These are phyloP conservation scores for Candida dendrica DNA, from an alignment of 805 yeast genomes.

Conservation along the genomic window DNA sequence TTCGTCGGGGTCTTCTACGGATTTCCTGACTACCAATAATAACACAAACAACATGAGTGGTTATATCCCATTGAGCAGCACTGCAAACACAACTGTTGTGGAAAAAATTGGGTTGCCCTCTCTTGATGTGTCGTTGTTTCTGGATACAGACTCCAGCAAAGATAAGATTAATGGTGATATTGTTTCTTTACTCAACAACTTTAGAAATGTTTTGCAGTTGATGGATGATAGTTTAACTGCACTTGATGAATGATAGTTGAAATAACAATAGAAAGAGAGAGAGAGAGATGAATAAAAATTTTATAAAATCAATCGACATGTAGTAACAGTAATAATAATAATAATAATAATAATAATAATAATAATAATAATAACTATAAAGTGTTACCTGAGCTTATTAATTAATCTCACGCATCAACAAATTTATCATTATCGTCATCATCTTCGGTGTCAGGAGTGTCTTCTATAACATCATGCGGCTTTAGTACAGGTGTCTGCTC, in stretches of 20 bases:
- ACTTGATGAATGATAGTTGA: conserved; percentile 11
- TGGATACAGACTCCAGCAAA: conserved; percentile 15
- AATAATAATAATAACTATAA: background rate
- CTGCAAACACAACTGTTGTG: background rate
- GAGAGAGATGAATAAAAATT: too few species aligned
- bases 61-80: too few species aligned
- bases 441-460: background rate
- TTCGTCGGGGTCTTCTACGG: background rate
- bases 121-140: conserved; percentile 14
- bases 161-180: conserved; percentile 22
- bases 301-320: too few species aligned
- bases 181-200: conserved; percentile 12
- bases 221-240: conserved; percentile 23
- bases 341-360: too few species aligned
- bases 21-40: background rate
- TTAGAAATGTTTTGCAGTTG: conserved; percentile 18
- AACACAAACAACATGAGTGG: background rate
- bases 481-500: background rate
- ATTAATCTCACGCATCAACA: background rate
- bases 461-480: background rate
- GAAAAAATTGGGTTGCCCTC: conserved; percentile 4
- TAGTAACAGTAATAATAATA: too few species aligned
- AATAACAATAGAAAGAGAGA: too few species aligned
- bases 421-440: background rate
- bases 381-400: too few species aligned